These are phyloP conservation scores for Buddleja alternifolia DNA, from an alignment of 257 asterid genomes.

Conservation along the genomic window DNA sequence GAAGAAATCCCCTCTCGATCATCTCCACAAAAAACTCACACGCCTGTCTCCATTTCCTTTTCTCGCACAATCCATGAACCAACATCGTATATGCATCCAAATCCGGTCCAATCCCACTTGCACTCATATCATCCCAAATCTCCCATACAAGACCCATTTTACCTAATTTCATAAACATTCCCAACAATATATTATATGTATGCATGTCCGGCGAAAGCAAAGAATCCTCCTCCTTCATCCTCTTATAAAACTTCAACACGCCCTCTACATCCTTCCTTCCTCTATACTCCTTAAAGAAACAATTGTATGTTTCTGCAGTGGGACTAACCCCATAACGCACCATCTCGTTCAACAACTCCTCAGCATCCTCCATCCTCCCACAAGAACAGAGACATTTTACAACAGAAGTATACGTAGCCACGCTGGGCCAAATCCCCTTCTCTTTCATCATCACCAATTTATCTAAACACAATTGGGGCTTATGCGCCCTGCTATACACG, in stretches of 20 bases:
- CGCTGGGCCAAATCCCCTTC: conserved; percentile 66
- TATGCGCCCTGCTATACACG: conserved; percentile 84
- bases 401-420: conserved; percentile 76
- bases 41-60: conserved; percentile 67
- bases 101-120: conserved; percentile 72
- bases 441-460: conserved; percentile 74
- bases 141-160: conserved; percentile 61
- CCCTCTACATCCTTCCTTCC: conserved; percentile 78
- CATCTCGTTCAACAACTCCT: conserved; percentile 63
- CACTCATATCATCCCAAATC: conserved; percentile 80
- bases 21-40: conserved; percentile 79
- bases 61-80: conserved; percentile 78
- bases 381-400: conserved; percentile 82
- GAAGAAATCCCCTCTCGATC: conserved; percentile 89
- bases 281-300: conserved; percentile 77
- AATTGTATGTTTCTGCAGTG: conserved; percentile 66
- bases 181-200: conserved; percentile 70
- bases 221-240: conserved; percentile 66
- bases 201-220: conserved; percentile 57
- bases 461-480: conserved; percentile 75
- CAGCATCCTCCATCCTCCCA: conserved; percentile 78
- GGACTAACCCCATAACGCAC: conserved; percentile 66
- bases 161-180: conserved; percentile 60
- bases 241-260: conserved; percentile 63
- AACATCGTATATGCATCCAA: conserved; percentile 74